Conservation (phyloP, 176 grass and related monocot species). For the Cocos nucifera region DNA sequence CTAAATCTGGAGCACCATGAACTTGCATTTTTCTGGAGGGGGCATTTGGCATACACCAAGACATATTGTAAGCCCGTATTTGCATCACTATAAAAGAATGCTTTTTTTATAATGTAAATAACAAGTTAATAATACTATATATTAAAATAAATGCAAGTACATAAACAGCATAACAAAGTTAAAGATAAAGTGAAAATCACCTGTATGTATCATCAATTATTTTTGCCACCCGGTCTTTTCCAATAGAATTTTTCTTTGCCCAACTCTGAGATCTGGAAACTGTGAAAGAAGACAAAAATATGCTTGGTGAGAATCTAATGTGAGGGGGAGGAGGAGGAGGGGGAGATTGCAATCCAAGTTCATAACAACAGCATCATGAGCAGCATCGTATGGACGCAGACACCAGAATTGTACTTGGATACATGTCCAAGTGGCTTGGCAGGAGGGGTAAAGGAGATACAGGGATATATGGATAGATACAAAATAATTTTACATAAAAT, state of each 20-base stretch:
- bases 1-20: constrained; percentile 29
- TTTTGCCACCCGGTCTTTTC: constrained; percentile 39
- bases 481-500: too few relatives aligned
- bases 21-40: constrained; percentile 74
- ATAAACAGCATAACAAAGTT: neutral
- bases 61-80: too few relatives aligned
- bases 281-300: constrained; percentile 22
- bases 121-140: constrained; percentile 4
- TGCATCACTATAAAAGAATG: too few relatives aligned
- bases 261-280: constrained; percentile 26
- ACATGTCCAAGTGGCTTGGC: too few relatives aligned
- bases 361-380: neutral
- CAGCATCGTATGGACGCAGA: neutral
- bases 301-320: neutral
- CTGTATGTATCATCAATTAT: constrained; percentile 63
- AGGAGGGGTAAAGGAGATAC: too few relatives aligned
- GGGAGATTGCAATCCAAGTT: neutral
- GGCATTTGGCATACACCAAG: too few relatives aligned
- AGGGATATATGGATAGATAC: too few relatives aligned
- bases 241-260: constrained; percentile 19
- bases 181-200: constrained; percentile 26
- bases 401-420: neutral
- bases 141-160: neutral
- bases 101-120: neutral
- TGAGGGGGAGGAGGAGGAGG: neutral